Conservation (phyloP, 2,329 filamentous ascomycete species). For the Orbilia ellipsospora region DNA sequence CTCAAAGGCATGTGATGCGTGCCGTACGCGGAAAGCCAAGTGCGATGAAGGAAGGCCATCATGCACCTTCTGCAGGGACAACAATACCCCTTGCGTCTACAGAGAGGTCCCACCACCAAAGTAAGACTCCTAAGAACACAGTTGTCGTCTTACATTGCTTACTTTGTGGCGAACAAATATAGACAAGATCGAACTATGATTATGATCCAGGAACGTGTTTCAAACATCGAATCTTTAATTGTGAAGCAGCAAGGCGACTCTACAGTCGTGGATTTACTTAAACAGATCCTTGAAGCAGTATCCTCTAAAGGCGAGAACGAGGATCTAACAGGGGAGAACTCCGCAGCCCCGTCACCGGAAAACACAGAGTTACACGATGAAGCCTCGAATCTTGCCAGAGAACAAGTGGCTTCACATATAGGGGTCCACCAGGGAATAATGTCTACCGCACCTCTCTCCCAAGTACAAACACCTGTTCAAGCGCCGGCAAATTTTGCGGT, state of each 20-base stretch:
- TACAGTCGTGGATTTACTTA: constrained; percentile 60
- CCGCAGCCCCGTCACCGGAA: constrained; percentile 27
- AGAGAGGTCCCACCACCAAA: constrained; percentile 91
- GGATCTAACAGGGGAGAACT: constrained; percentile 25
- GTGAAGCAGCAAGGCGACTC: constrained; percentile 59
- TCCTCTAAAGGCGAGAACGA: constrained; percentile 49
- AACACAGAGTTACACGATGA: constrained; percentile 34
- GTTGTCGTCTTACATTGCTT: constrained; percentile 41
- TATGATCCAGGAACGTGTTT: constrained; percentile 65
- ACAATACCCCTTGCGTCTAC: constrained; percentile 84
- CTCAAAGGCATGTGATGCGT: constrained; percentile 87
- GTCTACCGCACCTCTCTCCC: constrained; percentile 29
- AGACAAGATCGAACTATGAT: constrained; percentile 67
- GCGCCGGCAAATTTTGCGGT: constrained; percentile 56
- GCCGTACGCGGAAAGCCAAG: constrained; percentile 86
- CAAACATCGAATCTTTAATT: constrained; percentile 61
- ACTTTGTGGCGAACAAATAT: constrained; percentile 34
- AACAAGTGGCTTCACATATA: constrained; percentile 1
- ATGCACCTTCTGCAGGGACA: constrained; percentile 87
- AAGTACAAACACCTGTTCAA: constrained; percentile 37
- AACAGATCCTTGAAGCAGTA: constrained; percentile 51
- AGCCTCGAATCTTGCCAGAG: constrained; percentile 17
- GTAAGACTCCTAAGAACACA: constrained; percentile 66
- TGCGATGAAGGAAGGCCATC: constrained; percentile 87
- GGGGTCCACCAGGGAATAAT: constrained; percentile 41